These are phyloP conservation scores for Trichoderma aggressivum DNA, from an alignment of 2,329 filamentous ascomycete species.

Conservation along the genomic window DNA sequence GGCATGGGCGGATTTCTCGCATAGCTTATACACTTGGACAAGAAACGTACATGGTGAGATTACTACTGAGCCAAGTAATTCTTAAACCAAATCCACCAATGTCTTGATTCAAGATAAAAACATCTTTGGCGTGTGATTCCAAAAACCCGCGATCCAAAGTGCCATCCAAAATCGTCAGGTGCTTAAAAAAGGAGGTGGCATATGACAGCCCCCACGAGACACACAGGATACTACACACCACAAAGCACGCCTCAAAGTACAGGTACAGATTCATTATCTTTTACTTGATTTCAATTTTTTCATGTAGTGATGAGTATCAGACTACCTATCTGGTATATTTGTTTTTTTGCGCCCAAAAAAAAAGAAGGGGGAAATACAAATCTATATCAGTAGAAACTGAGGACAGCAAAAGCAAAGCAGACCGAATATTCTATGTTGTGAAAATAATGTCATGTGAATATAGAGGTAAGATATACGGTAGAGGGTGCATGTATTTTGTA, in stretches of 20 bases:
- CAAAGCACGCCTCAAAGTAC: neutral
- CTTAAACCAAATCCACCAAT: neutral
- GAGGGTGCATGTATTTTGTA: neutral
- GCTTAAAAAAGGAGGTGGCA: neutral
- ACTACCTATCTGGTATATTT: neutral
- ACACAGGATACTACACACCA: conserved; percentile 3
- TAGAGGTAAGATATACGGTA: neutral
- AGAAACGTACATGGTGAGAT: neutral
- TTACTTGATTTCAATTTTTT: neutral
- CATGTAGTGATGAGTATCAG: neutral
- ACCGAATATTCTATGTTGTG: neutral
- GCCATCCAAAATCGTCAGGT: neutral
- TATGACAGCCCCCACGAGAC: conserved; percentile 8
- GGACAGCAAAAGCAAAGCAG: neutral
- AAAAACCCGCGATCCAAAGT: neutral
- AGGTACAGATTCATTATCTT: neutral
- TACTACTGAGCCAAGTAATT: neutral
- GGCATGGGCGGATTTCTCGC: neutral
- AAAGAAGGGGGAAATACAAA: neutral
- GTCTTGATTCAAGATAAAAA: neutral
- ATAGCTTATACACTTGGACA: neutral
- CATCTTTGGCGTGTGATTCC: neutral
- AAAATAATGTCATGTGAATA: neutral
- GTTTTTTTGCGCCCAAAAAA: neutral
- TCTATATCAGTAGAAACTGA: neutral